Evolutionary conservation across 192 early-diverging fungal species (phyloP).

Genomic region (Coemansia sp.): DNA sequence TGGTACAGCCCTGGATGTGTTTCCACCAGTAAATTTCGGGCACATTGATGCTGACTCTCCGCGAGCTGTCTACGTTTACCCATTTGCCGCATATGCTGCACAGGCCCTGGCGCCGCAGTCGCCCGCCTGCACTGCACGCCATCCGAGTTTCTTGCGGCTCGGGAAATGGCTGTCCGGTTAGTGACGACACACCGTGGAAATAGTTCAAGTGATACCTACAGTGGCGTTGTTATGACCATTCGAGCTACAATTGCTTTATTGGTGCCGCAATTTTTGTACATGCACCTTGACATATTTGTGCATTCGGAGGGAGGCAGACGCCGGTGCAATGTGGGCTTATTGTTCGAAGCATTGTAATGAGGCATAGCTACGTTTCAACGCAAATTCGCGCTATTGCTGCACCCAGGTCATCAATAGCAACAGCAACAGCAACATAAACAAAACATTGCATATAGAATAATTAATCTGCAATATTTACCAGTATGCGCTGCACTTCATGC

Average conservation of each 20-base stretch:
- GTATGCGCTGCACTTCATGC: constrained; percentile 56
- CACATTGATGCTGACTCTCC: constrained; percentile 42
- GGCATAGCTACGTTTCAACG: background rate
- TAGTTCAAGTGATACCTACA: constrained; percentile 56
- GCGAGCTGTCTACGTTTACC: constrained; percentile 42
- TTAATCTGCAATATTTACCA: constrained; percentile 37
- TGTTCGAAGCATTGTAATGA: constrained; percentile 3
- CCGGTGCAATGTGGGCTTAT: constrained; percentile 11
- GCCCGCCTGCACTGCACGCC: constrained; percentile 1
- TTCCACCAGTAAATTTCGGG: constrained; percentile 58
- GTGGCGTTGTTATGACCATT: background rate
- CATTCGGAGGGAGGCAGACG: constrained; percentile 1
- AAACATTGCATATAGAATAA: constrained; percentile 7
- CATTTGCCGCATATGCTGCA: constrained; percentile 49
- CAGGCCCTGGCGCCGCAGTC: constrained; percentile 34
- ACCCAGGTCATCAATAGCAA: background rate
- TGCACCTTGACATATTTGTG: constrained; percentile 6
- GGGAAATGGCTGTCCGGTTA: constrained; percentile 48
- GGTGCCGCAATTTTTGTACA: constrained; percentile 15
- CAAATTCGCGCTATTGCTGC: background rate
- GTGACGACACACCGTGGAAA: constrained; percentile 52
- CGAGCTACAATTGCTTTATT: background rate
- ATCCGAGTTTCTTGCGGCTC: constrained; percentile 27
- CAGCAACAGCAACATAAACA: background rate
- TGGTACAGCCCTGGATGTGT: constrained; percentile 52